These are phyloP conservation scores for Firmiana major DNA, from an alignment of 345 rosid species.

Conservation along the genomic window DNA sequence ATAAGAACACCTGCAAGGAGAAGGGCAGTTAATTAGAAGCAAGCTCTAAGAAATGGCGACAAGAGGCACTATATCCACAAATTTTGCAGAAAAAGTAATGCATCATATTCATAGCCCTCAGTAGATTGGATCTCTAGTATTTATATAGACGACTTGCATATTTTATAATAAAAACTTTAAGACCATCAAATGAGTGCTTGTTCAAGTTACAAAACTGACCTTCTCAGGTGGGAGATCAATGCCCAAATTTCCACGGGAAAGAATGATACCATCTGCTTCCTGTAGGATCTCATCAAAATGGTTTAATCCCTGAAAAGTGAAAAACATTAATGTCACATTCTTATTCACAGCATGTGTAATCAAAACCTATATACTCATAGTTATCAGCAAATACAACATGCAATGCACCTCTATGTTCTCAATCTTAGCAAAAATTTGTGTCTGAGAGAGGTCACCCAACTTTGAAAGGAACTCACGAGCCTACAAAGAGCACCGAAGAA, in stretches of 20 bases:
- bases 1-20: constrained; percentile 74
- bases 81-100: neutral
- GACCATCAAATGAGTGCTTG: neutral
- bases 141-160: neutral
- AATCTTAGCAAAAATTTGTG: constrained; percentile 94
- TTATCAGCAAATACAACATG: neutral
- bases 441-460: constrained; percentile 80
- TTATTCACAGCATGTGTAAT: neutral
- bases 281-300: constrained; percentile 98
- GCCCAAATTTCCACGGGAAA: constrained; percentile 97
- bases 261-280: constrained; percentile 98
- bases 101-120: neutral
- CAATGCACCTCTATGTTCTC: constrained; percentile 77
- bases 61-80: neutral
- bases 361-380: neutral
- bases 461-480: constrained; percentile 79
- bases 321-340: neutral
- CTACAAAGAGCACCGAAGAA: constrained; percentile 32
- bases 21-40: constrained; percentile 17
- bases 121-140: neutral
- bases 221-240: constrained; percentile 98
- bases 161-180: neutral
- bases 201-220: constrained; percentile 36
- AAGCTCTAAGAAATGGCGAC: constrained; percentile 8
- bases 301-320: constrained; percentile 59